These are phyloP conservation scores for Epichloe hybrida DNA, from an alignment of 2,329 filamentous ascomycete genomes.

Conservation along the genomic window DNA sequence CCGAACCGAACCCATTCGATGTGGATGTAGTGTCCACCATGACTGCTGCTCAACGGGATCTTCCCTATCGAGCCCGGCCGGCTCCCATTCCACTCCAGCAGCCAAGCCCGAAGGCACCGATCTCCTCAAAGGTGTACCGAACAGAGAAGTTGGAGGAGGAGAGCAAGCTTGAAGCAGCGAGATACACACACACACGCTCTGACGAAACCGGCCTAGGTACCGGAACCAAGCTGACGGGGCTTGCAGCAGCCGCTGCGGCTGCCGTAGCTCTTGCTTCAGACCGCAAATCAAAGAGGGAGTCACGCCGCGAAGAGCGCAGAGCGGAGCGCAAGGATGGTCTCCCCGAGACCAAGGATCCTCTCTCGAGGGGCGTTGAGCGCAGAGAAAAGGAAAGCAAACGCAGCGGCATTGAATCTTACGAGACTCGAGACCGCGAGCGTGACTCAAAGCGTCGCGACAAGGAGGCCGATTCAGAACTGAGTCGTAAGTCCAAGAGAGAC, in stretches of 20 bases:
- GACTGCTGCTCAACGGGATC: constrained; percentile 26
- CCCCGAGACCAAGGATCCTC: constrained; percentile 5
- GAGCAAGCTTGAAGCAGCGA: constrained; percentile 18
- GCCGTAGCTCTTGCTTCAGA: constrained; percentile 21
- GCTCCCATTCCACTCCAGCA: constrained; percentile 64
- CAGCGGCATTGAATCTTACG: constrained; percentile 4
- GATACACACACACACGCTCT: constrained; percentile 17
- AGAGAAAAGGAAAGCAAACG: constrained; percentile 3
- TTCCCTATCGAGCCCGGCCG: constrained; percentile 32
- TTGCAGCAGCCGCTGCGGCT: constrained; percentile 35
- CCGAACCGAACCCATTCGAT: constrained; percentile 51
- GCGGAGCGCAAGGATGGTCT: constrained; percentile 11
- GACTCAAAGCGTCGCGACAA: constrained; percentile 13
- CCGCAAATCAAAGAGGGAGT: constrained; percentile 9
- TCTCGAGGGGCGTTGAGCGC: not conserved
- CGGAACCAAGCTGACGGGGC: constrained; percentile 30
- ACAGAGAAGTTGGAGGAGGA: constrained; percentile 27
- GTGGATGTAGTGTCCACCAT: constrained; percentile 36
- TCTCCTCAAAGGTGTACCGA: constrained; percentile 56
- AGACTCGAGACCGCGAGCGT: constrained; percentile 8
- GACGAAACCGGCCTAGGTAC: constrained; percentile 27
- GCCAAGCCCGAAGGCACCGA: constrained; percentile 64
- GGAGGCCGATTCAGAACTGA: constrained; percentile 7
- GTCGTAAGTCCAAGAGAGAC: constrained; percentile 18
- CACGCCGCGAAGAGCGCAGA: constrained; percentile 10